These are phyloP conservation scores for Panicum hallii DNA, from an alignment of 202 grass and related monocot genomes.

Conservation along the genomic window DNA sequence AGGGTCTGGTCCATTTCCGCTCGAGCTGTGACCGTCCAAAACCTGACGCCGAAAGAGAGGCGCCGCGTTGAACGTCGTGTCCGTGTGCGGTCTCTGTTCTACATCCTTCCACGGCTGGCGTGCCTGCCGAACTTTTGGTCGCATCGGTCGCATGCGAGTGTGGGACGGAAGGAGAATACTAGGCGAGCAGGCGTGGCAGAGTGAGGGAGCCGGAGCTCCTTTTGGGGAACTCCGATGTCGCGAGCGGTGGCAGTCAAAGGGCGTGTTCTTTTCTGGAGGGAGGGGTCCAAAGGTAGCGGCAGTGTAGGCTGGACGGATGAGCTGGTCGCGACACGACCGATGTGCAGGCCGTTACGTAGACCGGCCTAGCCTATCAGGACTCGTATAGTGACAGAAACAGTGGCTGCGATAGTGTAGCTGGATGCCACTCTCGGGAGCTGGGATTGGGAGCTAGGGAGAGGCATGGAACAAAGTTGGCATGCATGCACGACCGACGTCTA, in stretches of 20 bases:
- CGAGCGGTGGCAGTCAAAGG: conserved; percentile 14
- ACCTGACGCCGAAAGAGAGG: neutral
- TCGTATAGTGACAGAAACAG: neutral
- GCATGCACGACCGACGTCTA: no score
- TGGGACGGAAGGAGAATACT: neutral
- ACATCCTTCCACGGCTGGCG: conserved; percentile 4
- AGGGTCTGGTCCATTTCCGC: conserved; percentile 18
- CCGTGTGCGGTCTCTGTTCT: neutral
- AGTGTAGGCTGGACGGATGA: neutral
- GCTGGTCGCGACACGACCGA: conserved; percentile 29
- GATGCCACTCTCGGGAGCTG: conserved; percentile 14
- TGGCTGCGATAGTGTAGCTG: conserved; percentile 1
- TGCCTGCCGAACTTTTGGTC: conserved; percentile 20
- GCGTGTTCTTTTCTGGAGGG: neutral
- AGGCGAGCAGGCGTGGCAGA: conserved; percentile 1
- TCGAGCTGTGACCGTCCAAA: conserved; percentile 8
- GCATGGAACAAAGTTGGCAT: neutral
- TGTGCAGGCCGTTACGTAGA: conserved; percentile 1
- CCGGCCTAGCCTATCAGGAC: neutral
- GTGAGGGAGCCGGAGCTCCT: neutral
- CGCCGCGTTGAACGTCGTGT: neutral
- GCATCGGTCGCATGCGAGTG: conserved; percentile 1
- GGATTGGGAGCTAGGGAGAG: neutral
- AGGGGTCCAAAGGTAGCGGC: neutral
- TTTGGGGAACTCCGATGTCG: neutral